These are phyloP conservation scores for Fomitopsis betulina DNA, from an alignment of 1,284 basidiomycete genomes.

Conservation along the genomic window DNA sequence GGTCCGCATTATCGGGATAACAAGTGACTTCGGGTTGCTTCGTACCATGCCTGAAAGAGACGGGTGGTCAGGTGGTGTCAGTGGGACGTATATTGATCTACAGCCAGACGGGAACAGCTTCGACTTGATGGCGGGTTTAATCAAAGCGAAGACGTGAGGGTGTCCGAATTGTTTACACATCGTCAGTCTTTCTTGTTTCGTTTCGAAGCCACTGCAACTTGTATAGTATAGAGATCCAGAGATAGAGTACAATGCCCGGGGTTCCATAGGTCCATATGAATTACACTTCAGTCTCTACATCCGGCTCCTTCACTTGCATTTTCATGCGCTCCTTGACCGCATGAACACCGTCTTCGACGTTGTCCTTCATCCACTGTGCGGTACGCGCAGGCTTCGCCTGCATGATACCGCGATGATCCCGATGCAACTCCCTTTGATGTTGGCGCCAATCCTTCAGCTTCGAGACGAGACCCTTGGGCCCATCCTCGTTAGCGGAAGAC, in stretches of 20 bases:
- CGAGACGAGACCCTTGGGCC: conserved; percentile 28
- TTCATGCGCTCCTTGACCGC: conserved; percentile 29
- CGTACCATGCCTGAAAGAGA: conserved; percentile 68
- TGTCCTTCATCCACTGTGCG: conserved; percentile 48
- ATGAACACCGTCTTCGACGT: conserved; percentile 28
- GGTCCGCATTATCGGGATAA: conserved; percentile 85
- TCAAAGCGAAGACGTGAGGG: conserved; percentile 51
- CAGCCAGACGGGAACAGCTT: conserved; percentile 98
- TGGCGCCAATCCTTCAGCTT: conserved; percentile 32
- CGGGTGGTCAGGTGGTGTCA: conserved; percentile 29
- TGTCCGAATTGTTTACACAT: neutral
- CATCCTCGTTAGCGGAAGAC: conserved; percentile 18
- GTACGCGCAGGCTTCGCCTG: conserved; percentile 47
- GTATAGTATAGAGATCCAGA: neutral
- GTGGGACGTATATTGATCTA: conserved; percentile 48
- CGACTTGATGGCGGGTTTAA: conserved; percentile 90
- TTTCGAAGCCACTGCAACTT: neutral
- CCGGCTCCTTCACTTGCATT: conserved; percentile 30
- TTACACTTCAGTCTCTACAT: conserved; percentile 33
- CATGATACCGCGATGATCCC: conserved; percentile 45
- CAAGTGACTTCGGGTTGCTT: conserved; percentile 82
- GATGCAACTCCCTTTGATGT: conserved; percentile 39
- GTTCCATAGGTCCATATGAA: neutral
- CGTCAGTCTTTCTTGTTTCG: neutral
- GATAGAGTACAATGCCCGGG: neutral